These are phyloP conservation scores for Persicaria maculosa DNA, from an alignment of 148 eudicot genomes.

Conservation along the genomic window DNA sequence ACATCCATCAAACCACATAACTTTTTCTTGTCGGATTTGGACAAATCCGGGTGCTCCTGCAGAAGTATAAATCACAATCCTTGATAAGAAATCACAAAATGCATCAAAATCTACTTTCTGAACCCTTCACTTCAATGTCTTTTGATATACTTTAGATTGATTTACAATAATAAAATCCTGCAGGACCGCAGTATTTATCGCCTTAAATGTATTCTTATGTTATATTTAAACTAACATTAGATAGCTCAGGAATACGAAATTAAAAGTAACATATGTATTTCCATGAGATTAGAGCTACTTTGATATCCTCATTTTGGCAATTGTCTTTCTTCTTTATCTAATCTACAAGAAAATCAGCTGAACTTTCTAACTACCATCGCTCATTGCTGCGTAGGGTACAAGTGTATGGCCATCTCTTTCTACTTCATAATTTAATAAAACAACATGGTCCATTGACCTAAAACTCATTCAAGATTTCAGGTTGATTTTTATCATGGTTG, in stretches of 20 bases:
- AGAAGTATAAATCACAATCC: neutral
- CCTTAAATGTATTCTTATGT: neutral
- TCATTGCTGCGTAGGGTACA: neutral
- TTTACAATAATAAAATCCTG: neutral
- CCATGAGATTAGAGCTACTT: neutral
- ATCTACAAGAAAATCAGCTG: neutral
- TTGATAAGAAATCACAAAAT: neutral
- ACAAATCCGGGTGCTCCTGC: conserved; percentile 58
- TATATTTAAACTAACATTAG: neutral
- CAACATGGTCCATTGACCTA: neutral
- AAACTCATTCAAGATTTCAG: neutral
- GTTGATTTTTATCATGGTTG: neutral
- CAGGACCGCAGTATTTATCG: no score
- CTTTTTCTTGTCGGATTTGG: conserved; percentile 58
- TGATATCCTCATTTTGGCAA: neutral
- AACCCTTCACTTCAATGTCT: neutral
- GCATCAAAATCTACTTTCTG: neutral
- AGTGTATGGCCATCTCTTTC: neutral
- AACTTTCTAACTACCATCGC: neutral
- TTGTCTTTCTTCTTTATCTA: neutral
- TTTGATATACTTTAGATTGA: neutral
- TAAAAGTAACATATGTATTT: neutral
- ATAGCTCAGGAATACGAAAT: neutral
- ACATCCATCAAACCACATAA: conserved; percentile 73
- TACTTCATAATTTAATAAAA: neutral